Evolutionary conservation across 345 rosid genomes (phyloP).

Genomic region (Acer saccharum): DNA sequence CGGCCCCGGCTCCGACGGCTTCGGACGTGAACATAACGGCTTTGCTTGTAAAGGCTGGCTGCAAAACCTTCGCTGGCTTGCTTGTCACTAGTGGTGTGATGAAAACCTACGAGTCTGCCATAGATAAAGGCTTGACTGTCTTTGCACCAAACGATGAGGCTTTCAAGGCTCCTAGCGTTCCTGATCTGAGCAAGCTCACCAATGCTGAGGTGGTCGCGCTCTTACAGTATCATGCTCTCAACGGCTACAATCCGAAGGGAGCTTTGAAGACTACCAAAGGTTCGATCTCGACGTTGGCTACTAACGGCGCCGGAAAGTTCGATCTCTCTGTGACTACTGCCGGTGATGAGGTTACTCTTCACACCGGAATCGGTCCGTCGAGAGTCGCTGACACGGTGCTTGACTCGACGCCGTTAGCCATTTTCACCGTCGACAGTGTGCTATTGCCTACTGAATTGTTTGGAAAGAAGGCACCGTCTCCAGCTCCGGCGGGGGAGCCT

Average conservation of each 20-base stretch:
- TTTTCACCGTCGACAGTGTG: constrained; percentile 73
- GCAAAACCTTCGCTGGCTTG: constrained; percentile 72
- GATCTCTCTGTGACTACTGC: constrained; percentile 57
- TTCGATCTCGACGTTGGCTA: constrained; percentile 71
- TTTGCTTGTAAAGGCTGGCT: constrained; percentile 82
- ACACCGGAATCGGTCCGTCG: constrained; percentile 71
- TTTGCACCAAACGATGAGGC: constrained; percentile 94
- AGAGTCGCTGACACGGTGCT: constrained; percentile 70
- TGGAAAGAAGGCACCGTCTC: constrained; percentile 62
- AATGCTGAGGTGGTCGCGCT: constrained; percentile 73
- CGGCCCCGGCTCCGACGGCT: constrained; percentile 68
- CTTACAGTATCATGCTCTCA: constrained; percentile 72
- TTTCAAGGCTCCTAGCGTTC: constrained; percentile 68
- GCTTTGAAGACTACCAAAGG: constrained; percentile 60
- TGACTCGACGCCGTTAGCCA: constrained; percentile 71
- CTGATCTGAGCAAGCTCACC: constrained; percentile 72
- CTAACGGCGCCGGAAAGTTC: constrained; percentile 68
- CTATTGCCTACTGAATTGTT: constrained; percentile 73
- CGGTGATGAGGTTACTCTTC: constrained; percentile 74
- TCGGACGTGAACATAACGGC: constrained; percentile 67
- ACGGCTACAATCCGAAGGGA: constrained; percentile 67
- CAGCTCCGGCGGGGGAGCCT: constrained; percentile 69
- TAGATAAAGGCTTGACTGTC: constrained; percentile 71
- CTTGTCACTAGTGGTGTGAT: constrained; percentile 70
- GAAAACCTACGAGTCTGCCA: constrained; percentile 63